Percentiles rank a stretch among this genome's conserved stretches.
These are phyloP conservation scores for Vanderwaltozyma verrucispora DNA, from an alignment of 805 yeast genomes.

Conservation along the genomic window DNA sequence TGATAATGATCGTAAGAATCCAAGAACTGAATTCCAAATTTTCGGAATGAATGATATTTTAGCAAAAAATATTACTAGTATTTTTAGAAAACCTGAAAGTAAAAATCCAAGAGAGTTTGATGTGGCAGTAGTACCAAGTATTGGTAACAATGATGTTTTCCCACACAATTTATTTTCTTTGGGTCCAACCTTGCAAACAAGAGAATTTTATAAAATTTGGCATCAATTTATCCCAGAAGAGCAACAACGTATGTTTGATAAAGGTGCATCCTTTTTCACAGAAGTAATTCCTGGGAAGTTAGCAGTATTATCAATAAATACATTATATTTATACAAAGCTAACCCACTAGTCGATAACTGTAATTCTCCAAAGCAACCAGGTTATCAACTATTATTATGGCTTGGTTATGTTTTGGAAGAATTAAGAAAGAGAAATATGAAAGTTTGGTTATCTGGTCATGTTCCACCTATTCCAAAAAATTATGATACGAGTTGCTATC, in stretches of 20 bases:
- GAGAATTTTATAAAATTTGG: conserved; percentile 72
- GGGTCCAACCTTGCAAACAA: conserved; percentile 82
- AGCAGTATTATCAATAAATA: conserved; percentile 71
- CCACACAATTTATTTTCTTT: conserved; percentile 80
- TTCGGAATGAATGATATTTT: conserved; percentile 56
- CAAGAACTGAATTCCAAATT: conserved; percentile 65
- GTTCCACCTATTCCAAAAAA: conserved; percentile 81
- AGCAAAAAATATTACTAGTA: conserved; percentile 39
- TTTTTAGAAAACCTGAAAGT: conserved; percentile 41
- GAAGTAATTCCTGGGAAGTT: conserved; percentile 74
- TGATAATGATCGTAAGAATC: conserved; percentile 64
- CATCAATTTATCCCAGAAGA: conserved; percentile 60
- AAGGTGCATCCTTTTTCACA: conserved; percentile 63
- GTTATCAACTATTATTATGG: conserved; percentile 70
- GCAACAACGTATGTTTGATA: conserved; percentile 62
- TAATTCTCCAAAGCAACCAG: conserved; percentile 63
- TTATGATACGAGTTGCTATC: conserved; percentile 58
- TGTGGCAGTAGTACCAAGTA: conserved; percentile 51
- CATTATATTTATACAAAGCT: conserved; percentile 61
- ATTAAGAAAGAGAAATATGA: conserved; percentile 60
- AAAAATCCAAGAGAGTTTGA: conserved; percentile 36
- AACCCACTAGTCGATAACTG: conserved; percentile 81
- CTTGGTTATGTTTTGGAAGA: conserved; percentile 64
- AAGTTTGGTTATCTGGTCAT: conserved; percentile 83
- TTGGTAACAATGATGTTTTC: conserved; percentile 83